A percentile compares a stretch with the other conserved stretches of the same genome.
Evolutionary conservation across 495 filamentous ascomycete species (phyloP).

Genomic region (Cryomyces minteri): DNA sequence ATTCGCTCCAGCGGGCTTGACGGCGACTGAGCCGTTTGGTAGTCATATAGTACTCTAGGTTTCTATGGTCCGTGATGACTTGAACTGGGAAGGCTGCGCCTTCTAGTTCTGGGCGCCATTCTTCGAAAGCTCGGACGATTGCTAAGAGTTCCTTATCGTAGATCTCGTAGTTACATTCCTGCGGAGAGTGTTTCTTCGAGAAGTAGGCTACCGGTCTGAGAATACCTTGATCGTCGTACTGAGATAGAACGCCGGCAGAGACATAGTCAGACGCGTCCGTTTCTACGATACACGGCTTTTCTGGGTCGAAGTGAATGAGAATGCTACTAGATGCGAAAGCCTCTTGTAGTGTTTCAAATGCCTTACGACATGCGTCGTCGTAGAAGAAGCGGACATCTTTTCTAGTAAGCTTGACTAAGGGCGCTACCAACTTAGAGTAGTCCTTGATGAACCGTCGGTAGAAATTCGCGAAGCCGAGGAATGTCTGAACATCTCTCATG

Average conservation of each 20-base stretch:
- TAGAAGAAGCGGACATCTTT: not conserved
- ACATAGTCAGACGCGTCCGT: too few relatives aligned
- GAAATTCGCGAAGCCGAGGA: too few relatives aligned
- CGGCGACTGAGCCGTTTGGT: not conserved
- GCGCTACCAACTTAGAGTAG: not conserved
- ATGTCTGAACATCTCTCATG: not conserved
- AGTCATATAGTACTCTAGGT: slow-evolving; percentile 2
- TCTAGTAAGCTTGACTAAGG: not conserved
- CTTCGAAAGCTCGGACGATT: slow-evolving; percentile 3
- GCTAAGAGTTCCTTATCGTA: slow-evolving; percentile 3
- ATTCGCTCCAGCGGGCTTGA: not conserved
- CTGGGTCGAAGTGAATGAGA: not conserved
- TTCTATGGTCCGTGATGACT: slow-evolving; percentile 6
- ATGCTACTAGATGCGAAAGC: not conserved
- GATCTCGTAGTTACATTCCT: too few relatives aligned
- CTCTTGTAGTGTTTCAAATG: not conserved
- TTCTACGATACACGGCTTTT: not conserved
- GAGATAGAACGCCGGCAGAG: not conserved
- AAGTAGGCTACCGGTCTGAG: slow-evolving; percentile 2
- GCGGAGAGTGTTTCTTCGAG: not conserved
- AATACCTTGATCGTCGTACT: not conserved
- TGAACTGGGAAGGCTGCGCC: not conserved
- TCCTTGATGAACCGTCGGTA: slow-evolving; percentile 1
- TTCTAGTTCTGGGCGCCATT: not conserved
- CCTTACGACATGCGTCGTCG: not conserved